A percentile compares a stretch with the other conserved stretches of the same genome.
Evolutionary conservation across 768 basidiomycete species (phyloP).

Genomic region (Naganishia antarctica): DNA sequence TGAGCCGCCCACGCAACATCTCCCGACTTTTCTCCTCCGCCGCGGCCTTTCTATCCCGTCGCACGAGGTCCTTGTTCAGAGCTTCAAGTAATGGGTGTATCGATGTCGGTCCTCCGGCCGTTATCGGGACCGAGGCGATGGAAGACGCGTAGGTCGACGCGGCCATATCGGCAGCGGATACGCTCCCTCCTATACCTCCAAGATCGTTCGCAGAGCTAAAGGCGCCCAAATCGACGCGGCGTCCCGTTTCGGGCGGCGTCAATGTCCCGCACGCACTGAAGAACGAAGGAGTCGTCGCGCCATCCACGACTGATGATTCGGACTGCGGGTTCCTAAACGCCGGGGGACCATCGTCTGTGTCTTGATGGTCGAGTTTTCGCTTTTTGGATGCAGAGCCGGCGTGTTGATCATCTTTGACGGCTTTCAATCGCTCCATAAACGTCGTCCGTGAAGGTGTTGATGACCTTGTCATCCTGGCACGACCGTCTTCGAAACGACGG

Average conservation of each 20-base stretch:
- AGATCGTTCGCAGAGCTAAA: not conserved
- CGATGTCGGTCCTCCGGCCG: too few species aligned
- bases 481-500: too few species aligned
- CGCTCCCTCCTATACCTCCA: too few species aligned
- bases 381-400: not conserved
- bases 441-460: not conserved
- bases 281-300: not conserved
- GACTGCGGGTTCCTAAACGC: not conserved
- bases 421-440: constrained; percentile 14
- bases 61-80: constrained; percentile 3
- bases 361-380: not conserved
- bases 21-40: constrained; percentile 18
- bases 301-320: not conserved
- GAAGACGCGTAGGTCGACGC: not conserved
- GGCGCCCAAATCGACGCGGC: not conserved
- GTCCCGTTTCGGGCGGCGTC: constrained; percentile 11
- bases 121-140: not conserved
- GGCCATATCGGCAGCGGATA: too few species aligned
- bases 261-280: constrained; percentile 4
- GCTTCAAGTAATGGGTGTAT: constrained; percentile 1
- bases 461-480: not conserved
- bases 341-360: not conserved
- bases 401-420: not conserved
- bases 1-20: constrained; percentile 16
- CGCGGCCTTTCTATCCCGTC: constrained; percentile 2